Base-by-base conservation (phyloP, 176 grass and related monocot species). In the Stipa capillata region DNA sequence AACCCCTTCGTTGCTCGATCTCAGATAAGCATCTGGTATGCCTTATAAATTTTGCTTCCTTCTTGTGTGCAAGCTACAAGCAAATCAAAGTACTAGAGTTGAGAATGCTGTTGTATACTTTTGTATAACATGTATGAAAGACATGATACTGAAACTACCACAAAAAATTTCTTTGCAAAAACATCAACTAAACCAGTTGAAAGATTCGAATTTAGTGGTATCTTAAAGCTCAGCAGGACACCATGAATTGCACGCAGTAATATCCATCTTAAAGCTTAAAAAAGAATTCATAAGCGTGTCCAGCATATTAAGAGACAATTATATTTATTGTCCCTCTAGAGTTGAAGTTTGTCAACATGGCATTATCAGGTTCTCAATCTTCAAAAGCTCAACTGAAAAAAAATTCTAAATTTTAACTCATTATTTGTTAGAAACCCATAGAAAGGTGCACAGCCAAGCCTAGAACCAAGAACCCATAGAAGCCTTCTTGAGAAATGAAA, bases 1-100 rank as follows among this genome's bases (percentile, higher is more conserved):
- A 92, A 81, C 57, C 59, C 56, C 79, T 81, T 69, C 72, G 58
- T 27, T 89, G 82, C 61, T 98, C 92, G 51, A 88, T 94, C 31
- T 94, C 89, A 15, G 92, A 98, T 53, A 94, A 80, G 14, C 77
- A 73, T 39, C 92, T 85, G 6, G 95, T 90, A 84, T 94, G 92
- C 75, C 85, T 94, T 44, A 81, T 77, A 72, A 78, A 76, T 41
- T 87, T 90, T 49, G 85, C 74, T 59, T 86, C 87, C 17, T 69
- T 84, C 70, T 90, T 90, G 85, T 83, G 85, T 42, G 47, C 87
- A 78, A 98, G 77, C 92, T 98, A 85, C 44, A 94, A 88, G 34
- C 43, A 73, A 52, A 23, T 34, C 35, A 37, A 58, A 41, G 32
- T 61, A 84, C 11, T n/a, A 43, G 4, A 17, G 14, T 70, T 79